phyloP scores from a whole-genome alignment of 768 basidiomycete genomes.

The Lactarius quietus region DNA sequence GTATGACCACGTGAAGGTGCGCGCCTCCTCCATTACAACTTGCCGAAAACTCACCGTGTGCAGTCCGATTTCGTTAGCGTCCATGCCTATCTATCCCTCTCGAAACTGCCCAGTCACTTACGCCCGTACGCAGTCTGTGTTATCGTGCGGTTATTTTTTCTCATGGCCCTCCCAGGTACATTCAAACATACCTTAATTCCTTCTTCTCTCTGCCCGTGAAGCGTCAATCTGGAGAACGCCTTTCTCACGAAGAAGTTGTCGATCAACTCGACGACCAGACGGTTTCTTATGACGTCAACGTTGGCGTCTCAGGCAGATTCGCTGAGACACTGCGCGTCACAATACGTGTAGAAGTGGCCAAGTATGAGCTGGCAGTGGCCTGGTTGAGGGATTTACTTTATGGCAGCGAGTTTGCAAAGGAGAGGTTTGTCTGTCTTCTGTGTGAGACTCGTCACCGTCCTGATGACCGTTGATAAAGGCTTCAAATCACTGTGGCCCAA shows the following conservation, averaged over 20 bases:
- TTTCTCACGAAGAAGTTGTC: conserved; percentile 87
- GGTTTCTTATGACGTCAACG: conserved; percentile 73
- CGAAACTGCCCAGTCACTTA: conserved; percentile 65
- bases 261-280: conserved; percentile 89
- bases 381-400: conserved; percentile 87
- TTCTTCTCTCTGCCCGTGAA: conserved; percentile 89
- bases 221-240: conserved; percentile 59
- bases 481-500: conserved; percentile 84
- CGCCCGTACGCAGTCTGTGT: conserved; percentile 54
- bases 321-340: conserved; percentile 69
- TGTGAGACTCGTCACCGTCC: not conserved
- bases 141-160: conserved; percentile 1
- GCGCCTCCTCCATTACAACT: conserved; percentile 17
- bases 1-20: conserved; percentile 88
- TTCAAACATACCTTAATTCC: conserved; percentile 71
- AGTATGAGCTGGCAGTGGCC: conserved; percentile 76
- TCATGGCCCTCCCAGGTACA: conserved; percentile 46
- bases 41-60: not conserved
- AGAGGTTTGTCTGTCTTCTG: conserved; percentile 48
- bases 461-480: conserved; percentile 40
- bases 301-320: conserved; percentile 62
- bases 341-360: conserved; percentile 78
- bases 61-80: conserved; percentile 93
- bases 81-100: conserved; percentile 73
- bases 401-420: conserved; percentile 69